Conservation (phyloP, 768 basidiomycete genomes). For the Suillus subaureus region DNA sequence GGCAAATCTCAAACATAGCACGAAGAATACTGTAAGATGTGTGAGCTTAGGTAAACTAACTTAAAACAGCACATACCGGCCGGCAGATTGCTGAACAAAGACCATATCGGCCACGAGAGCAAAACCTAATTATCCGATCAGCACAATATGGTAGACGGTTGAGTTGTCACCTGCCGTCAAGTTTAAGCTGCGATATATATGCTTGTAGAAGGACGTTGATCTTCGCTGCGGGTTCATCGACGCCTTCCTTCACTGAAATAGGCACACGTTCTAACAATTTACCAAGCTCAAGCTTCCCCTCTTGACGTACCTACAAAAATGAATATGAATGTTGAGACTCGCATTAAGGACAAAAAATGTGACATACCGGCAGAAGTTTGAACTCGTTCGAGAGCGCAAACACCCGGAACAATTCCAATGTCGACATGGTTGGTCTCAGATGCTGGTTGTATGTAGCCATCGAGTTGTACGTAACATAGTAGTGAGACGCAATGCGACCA, state of each 20-base stretch:
- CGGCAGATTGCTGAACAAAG: conserved; percentile 96
- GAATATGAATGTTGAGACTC: neutral
- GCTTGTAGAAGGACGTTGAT: conserved; percentile 96
- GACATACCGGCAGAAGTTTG: conserved; percentile 76
- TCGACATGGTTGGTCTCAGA: conserved; percentile 82
- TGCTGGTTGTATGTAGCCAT: conserved; percentile 98
- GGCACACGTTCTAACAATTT: conserved; percentile 94
- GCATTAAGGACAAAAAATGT: neutral
- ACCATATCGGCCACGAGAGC: conserved; percentile 92
- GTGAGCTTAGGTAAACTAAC: conserved; percentile 7
- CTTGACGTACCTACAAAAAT: conserved; percentile 58
- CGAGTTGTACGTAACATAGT: conserved; percentile 92
- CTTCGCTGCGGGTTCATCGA: conserved; percentile 96
- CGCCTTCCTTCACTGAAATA: conserved; percentile 94
- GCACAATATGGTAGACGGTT: neutral
- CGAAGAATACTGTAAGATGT: conserved; percentile 71
- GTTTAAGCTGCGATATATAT: conserved; percentile 91
- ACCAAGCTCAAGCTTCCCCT: conserved; percentile 86
- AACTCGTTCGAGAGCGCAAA: conserved; percentile 97
- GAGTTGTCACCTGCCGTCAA: conserved; percentile 59
- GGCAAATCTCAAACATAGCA: conserved; percentile 96
- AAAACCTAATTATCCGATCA: conserved; percentile 50
- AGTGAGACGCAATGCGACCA: conserved; percentile 92
- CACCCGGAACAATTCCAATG: conserved; percentile 90
- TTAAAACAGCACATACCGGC: conserved; percentile 52